phyloP scores from a whole-genome alignment of 805 yeast genomes.

The Suhomyces faveliae region DNA sequence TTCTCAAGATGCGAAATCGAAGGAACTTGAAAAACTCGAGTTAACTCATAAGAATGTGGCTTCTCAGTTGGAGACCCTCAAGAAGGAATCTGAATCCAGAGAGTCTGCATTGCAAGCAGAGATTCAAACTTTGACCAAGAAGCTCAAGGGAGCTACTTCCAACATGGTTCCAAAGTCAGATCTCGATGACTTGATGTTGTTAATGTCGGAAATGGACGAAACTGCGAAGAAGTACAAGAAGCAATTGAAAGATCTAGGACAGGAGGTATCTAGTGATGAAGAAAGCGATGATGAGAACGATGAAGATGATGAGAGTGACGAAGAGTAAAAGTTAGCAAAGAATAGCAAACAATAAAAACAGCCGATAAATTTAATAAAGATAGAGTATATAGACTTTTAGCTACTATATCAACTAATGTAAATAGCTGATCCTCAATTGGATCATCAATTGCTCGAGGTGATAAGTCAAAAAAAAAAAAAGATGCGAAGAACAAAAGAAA shows the following conservation, averaged over 20 bases:
- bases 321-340: not conserved
- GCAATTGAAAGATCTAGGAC: constrained; percentile 51
- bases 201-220: constrained; percentile 77
- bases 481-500: not conserved
- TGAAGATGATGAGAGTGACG: constrained; percentile 45
- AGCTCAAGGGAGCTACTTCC: constrained; percentile 14
- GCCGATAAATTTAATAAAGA: not conserved
- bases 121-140: constrained; percentile 9
- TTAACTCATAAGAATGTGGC: too few relatives aligned
- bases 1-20: not conserved
- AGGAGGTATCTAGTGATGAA: constrained; percentile 67
- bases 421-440: not conserved
- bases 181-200: constrained; percentile 70
- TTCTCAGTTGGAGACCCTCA: not conserved
- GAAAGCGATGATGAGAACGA: constrained; percentile 66
- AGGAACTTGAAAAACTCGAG: not conserved
- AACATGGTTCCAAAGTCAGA: constrained; percentile 48
- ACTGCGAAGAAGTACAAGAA: constrained; percentile 56
- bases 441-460: not conserved
- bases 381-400: not conserved
- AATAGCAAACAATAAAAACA: not conserved
- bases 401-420: not conserved
- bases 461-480: not conserved
- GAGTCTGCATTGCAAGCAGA: constrained; percentile 5
- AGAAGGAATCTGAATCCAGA: constrained; percentile 2